Evolutionary conservation across 2,329 filamentous ascomycete species (phyloP).

Genomic region (Penicillium fuscoglaucum): DNA sequence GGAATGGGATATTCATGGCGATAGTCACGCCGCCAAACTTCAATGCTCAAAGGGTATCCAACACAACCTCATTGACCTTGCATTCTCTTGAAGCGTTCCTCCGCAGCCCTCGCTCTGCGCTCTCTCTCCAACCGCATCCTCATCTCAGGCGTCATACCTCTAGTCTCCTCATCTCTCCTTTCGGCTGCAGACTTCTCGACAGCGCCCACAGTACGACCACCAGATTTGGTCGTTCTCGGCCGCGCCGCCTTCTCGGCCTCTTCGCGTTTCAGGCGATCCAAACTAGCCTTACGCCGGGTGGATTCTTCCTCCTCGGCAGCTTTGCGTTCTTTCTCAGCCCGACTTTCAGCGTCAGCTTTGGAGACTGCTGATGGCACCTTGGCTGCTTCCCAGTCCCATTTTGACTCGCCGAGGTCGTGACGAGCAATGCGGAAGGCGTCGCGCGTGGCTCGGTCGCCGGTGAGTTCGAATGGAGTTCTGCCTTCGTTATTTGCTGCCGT

Average conservation of each 20-base stretch:
- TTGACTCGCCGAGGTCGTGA: constrained; percentile 72
- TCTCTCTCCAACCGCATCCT: constrained; percentile 81
- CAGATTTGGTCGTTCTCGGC: constrained; percentile 53
- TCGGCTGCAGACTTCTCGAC: constrained; percentile 75
- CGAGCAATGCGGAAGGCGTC: constrained; percentile 91
- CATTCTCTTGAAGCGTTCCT: constrained; percentile 76
- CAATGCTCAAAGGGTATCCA: constrained; percentile 1
- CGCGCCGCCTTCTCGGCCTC: constrained; percentile 47
- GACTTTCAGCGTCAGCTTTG: constrained; percentile 68
- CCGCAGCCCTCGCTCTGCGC: constrained; percentile 83
- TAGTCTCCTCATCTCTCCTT: constrained; percentile 76
- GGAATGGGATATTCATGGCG: background rate
- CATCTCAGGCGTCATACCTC: constrained; percentile 86
- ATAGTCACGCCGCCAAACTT: background rate
- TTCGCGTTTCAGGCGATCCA: constrained; percentile 69
- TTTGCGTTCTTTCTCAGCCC: constrained; percentile 68
- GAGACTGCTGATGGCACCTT: constrained; percentile 71
- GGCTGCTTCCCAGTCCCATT: constrained; percentile 76
- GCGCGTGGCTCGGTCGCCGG: constrained; percentile 79
- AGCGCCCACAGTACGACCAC: constrained; percentile 58
- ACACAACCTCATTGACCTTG: constrained; percentile 39
- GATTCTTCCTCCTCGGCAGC: constrained; percentile 68
- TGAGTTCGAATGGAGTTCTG: constrained; percentile 83
- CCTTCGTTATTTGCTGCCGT: constrained; percentile 69
- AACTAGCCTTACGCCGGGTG: constrained; percentile 70